phyloP scores from a whole-genome alignment of 148 eudicot species.

The Vaccinium darrowii region DNA sequence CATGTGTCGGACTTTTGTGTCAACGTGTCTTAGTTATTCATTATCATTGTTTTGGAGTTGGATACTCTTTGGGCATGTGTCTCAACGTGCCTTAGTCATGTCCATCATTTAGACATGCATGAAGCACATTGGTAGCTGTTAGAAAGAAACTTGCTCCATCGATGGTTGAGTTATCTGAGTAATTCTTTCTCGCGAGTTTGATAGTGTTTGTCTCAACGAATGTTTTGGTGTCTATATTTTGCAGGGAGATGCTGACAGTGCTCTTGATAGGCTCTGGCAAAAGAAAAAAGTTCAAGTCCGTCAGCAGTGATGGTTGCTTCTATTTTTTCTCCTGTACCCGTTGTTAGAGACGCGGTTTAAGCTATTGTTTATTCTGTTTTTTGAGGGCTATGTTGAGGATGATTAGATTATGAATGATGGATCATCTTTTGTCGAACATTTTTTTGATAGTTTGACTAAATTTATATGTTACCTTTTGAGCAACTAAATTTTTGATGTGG shows the following conservation, averaged over 20 bases:
- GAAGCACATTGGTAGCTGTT: not conserved
- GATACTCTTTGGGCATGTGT: not conserved
- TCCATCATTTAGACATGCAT: not conserved
- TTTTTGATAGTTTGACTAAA: not conserved
- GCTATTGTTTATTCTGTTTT: not conserved
- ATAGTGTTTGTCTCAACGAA: not conserved
- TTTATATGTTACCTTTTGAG: not conserved
- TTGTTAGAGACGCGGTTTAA: not conserved
- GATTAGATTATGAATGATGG: not conserved
- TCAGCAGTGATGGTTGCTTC: not conserved
- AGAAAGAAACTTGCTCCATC: not conserved
- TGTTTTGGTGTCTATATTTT: not conserved
- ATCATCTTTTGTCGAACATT: not conserved
- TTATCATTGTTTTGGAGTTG: not conserved
- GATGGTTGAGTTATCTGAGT: not conserved
- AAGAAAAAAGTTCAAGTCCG: not conserved
- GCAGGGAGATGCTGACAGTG: slow-evolving; percentile 1
- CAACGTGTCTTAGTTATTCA: not conserved
- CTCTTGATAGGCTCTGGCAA: not conserved
- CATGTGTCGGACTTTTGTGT: not conserved
- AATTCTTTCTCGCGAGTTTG: not conserved
- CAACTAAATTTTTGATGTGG: not conserved
- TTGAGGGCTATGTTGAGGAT: not conserved
- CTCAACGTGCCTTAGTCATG: not conserved
- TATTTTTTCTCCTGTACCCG: not conserved